A percentile compares a stretch with the other conserved stretches of the same genome.
These are phyloP conservation scores for Barnettozyma californica DNA, from an alignment of 805 yeast species.

Conservation along the genomic window DNA sequence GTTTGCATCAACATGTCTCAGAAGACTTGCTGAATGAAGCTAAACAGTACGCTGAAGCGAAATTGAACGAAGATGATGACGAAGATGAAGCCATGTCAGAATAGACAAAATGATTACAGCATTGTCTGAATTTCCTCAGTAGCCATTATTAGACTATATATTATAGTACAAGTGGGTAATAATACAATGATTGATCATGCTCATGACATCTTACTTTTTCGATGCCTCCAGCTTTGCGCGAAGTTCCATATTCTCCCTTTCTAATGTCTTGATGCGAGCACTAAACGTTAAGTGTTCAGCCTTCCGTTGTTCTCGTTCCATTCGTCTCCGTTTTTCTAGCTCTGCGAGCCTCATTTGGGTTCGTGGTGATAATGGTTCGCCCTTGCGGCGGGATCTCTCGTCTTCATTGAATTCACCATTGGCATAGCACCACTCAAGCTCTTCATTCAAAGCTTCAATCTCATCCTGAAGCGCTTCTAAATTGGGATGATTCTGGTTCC, in stretches of 20 bases:
- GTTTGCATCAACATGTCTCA: conserved; percentile 77
- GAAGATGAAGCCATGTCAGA: conserved; percentile 42
- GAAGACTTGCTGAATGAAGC: conserved; percentile 79
- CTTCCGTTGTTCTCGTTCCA: conserved; percentile 64
- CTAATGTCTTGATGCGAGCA: conserved; percentile 46
- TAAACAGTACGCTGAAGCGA: conserved; percentile 74
- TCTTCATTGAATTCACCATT: conserved; percentile 8
- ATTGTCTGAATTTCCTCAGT: not conserved
- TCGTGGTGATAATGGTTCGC: conserved; percentile 28
- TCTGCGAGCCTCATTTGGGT: conserved; percentile 52
- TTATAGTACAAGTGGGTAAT: not conserved
- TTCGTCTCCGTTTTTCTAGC: conserved; percentile 58
- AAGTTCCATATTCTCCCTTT: conserved; percentile 45
- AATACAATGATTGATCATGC: not conserved
- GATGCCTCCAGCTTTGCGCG: conserved; percentile 21
- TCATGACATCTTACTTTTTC: not conserved
- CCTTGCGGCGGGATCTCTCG: conserved; percentile 1
- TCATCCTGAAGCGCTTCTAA: conserved; percentile 9
- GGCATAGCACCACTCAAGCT: conserved; percentile 17
- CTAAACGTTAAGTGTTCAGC: conserved; percentile 55
- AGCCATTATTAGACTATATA: not conserved
- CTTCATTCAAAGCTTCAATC: conserved; percentile 14
- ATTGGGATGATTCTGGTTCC: not conserved
- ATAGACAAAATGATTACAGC: conserved; percentile 2
- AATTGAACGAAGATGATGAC: conserved; percentile 70